Evolutionary conservation across 2,329 filamentous ascomycete genomes (phyloP).

Genomic region (Anthostomella pinea): DNA sequence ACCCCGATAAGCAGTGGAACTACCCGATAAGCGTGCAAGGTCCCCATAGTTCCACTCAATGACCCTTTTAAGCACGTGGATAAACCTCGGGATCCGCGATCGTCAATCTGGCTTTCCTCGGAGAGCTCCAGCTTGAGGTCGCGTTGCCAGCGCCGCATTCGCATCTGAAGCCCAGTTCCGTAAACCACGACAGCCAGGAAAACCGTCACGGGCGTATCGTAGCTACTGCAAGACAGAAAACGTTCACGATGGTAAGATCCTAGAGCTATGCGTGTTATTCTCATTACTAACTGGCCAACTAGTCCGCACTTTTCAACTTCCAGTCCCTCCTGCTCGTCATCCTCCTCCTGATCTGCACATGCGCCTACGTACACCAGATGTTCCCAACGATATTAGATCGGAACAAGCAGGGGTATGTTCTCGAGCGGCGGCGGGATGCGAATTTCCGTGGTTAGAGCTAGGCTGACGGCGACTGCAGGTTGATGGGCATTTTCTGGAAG

Average conservation of each 20-base stretch:
- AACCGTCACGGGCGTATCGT: too few relatives aligned
- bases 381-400: slow-evolving; percentile 87
- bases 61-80: slow-evolving; percentile 2
- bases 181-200: slow-evolving; percentile 13
- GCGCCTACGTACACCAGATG: slow-evolving; percentile 87
- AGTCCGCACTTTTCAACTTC: slow-evolving; percentile 99
- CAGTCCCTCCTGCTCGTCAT: slow-evolving; percentile 93
- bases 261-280: not conserved
- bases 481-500: slow-evolving; percentile 93
- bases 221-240: too few relatives aligned
- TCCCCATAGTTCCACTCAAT: too few relatives aligned
- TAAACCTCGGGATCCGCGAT: not conserved
- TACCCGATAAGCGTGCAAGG: too few relatives aligned
- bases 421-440: not conserved
- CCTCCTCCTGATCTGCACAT: slow-evolving; percentile 93
- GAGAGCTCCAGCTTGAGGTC: slow-evolving; percentile 4
- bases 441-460: slow-evolving; percentile 9
- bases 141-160: too few relatives aligned
- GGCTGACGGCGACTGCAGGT: slow-evolving; percentile 40
- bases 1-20: too few relatives aligned
- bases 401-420: slow-evolving; percentile 79
- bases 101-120: slow-evolving; percentile 8
- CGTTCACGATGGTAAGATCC: too few relatives aligned
- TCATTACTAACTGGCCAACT: slow-evolving; percentile 6
- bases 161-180: too few relatives aligned